Percentiles rank a stretch among this genome's conserved stretches.
phyloP scores from a whole-genome alignment of 768 basidiomycete genomes.

The Boletellus ananas region DNA sequence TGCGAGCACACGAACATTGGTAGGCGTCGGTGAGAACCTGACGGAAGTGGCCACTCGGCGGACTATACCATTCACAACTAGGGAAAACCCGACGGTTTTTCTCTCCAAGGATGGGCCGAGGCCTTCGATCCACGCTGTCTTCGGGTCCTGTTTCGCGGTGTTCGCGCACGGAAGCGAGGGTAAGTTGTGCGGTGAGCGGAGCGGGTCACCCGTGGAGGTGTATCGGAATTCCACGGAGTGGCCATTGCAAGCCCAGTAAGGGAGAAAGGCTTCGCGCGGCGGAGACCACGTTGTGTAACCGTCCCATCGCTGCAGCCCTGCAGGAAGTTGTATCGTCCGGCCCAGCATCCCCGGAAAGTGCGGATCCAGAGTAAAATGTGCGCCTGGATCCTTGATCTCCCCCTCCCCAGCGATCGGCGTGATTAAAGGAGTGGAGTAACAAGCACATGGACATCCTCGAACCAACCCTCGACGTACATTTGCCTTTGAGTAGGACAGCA shows the following conservation, averaged over 20 bases:
- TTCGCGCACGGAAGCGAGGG: conserved; percentile 18
- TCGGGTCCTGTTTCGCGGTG: conserved; percentile 20
- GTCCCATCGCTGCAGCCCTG: not conserved
- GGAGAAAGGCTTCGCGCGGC: conserved; percentile 1
- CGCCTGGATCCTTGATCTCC: not conserved
- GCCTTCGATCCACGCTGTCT: conserved; percentile 18
- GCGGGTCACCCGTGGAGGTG: conserved; percentile 8
- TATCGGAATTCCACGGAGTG: conserved; percentile 25
- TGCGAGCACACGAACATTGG: conserved; percentile 1
- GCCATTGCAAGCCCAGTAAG: not conserved
- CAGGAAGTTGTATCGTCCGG: not conserved
- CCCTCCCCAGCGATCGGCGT: not conserved
- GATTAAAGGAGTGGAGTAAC: not conserved
- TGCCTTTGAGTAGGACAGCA: conserved; percentile 6
- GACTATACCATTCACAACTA: conserved; percentile 1
- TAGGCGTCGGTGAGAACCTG: conserved; percentile 8
- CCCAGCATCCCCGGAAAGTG: not conserved
- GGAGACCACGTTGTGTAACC: not conserved
- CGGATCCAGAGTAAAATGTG: not conserved
- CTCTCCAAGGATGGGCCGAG: conserved; percentile 6
- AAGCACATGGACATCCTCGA: conserved; percentile 2
- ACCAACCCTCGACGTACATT: not conserved
- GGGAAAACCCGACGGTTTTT: conserved; percentile 1
- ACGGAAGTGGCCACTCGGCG: conserved; percentile 12
- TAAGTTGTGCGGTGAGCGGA: conserved; percentile 12